Base-by-base conservation (phyloP, 2,329 filamentous ascomycete genomes). In the Ophiosphaerella narmari region DNA sequence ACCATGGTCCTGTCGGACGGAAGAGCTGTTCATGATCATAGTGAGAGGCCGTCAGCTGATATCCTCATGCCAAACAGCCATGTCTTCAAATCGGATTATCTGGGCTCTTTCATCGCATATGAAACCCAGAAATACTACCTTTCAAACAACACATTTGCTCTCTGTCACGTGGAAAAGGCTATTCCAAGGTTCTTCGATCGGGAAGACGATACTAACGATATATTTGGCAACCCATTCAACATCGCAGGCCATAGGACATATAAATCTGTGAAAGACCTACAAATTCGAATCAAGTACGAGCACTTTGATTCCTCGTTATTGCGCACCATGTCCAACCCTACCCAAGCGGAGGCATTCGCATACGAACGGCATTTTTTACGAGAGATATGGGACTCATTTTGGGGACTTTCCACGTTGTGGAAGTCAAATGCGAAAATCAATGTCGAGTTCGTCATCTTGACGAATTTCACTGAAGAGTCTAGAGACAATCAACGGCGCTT, bases 271-370 rank as follows among this genome's bases (percentile, higher is more conserved):
- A 41, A 43, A 5, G 50, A 57, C 13, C 46, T 67, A n/a, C 62
- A 67, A 35, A 42, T 67, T 16, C 59, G 65, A 6, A 14, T 67
- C 42, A 67, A 67, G 37, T 50, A 48, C 12, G 63, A 67, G 37
- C 60, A 65, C 18, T 57, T 55, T 9, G 12, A 46, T 29, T 11
- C 3, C 2, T 8, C 41, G 4, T 32, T 46, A 0, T 43, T 42
- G 35, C 38, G 38, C 11, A 34, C 23, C 31, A 7, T 38, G 7
- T 4, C 21, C 13, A 50, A 39, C 29, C 26, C 36, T 4, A 21
- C 43, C 9, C 9, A 4, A 12, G 21, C 18, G 14, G 47, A 48
- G 12, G 29, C 13, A 8, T 52, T 46, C 14, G 43, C 42, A 5
- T 48, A 58, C 33, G 53, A 60, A 39, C 40, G 47, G 33, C 31